phyloP scores from a whole-genome alignment of 345 rosid species.

The Dipteronia dyeriana region DNA sequence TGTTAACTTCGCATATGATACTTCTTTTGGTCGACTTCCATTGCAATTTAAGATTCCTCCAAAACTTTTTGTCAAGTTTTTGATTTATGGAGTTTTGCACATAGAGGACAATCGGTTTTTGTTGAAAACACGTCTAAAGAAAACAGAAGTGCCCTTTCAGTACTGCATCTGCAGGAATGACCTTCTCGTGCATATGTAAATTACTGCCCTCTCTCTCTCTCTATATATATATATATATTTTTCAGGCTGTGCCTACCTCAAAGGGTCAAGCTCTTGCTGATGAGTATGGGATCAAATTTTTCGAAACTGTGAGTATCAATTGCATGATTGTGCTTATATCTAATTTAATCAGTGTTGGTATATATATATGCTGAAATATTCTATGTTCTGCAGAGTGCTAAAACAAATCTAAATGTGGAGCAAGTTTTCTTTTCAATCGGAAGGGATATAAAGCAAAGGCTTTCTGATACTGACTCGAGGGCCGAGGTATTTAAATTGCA shows the following conservation, averaged over 20 bases:
- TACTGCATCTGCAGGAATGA: not conserved
- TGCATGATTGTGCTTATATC: not conserved
- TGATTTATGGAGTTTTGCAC: not conserved
- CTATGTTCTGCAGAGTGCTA: slow-evolving; percentile 76
- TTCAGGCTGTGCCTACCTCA: slow-evolving; percentile 91
- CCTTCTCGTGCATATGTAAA: not conserved
- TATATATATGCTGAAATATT: slow-evolving; percentile 17
- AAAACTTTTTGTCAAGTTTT: not conserved
- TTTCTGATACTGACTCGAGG: slow-evolving; percentile 72
- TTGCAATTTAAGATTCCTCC: slow-evolving; percentile 1
- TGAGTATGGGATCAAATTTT: slow-evolving; percentile 96
- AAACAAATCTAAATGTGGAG: slow-evolving; percentile 92
- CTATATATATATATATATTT: not conserved
- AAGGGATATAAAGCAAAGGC: slow-evolving; percentile 91
- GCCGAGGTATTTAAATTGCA: slow-evolving; percentile 58
- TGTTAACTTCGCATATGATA: not conserved
- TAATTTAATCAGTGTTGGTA: not conserved
- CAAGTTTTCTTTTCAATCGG: slow-evolving; percentile 94
- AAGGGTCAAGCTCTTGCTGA: slow-evolving; percentile 99
- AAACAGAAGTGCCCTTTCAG: not conserved
- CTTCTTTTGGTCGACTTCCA: not conserved
- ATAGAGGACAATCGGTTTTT: not conserved
- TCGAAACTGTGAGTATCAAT: slow-evolving; percentile 74
- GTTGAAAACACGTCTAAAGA: not conserved
- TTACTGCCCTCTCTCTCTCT: not conserved